These are phyloP conservation scores for Podosphaera xanthii DNA, from an alignment of 2,329 filamentous ascomycete species.

Conservation along the genomic window DNA sequence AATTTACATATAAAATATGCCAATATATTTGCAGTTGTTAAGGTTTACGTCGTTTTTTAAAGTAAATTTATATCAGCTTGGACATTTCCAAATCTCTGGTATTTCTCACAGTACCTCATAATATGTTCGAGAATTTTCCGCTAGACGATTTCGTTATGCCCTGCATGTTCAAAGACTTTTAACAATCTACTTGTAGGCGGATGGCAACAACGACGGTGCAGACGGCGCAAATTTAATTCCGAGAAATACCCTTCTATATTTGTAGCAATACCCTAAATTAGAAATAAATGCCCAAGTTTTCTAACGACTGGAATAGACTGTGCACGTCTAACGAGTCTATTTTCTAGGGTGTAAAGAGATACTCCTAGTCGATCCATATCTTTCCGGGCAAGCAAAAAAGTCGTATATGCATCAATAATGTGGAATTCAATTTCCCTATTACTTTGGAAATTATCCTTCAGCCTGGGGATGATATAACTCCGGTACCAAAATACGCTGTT, in stretches of 20 bases:
- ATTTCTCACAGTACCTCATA: background rate
- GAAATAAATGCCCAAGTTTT: background rate
- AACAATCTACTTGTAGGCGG: background rate
- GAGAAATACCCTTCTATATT: background rate
- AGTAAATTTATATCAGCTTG: background rate
- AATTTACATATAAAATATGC: constrained; percentile 1
- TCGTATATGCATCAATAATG: background rate
- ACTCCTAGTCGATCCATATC: background rate
- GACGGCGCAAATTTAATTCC: background rate
- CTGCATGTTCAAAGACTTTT: background rate
- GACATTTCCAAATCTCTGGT: background rate
- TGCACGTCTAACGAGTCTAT: background rate
- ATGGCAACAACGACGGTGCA: background rate
- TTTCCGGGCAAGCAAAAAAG: background rate
- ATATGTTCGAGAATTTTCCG: background rate
- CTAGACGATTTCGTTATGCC: background rate
- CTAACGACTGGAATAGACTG: background rate
- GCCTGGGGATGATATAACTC: background rate
- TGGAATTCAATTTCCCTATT: background rate
- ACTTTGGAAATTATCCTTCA: background rate
- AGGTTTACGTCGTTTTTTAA: background rate
- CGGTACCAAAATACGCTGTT: background rate
- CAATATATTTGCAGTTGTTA: constrained; percentile 1
- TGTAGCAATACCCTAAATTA: background rate
- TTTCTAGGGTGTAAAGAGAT: background rate